Conservation (phyloP, 768 basidiomycete genomes). For the Hypholoma sublateritium region DNA sequence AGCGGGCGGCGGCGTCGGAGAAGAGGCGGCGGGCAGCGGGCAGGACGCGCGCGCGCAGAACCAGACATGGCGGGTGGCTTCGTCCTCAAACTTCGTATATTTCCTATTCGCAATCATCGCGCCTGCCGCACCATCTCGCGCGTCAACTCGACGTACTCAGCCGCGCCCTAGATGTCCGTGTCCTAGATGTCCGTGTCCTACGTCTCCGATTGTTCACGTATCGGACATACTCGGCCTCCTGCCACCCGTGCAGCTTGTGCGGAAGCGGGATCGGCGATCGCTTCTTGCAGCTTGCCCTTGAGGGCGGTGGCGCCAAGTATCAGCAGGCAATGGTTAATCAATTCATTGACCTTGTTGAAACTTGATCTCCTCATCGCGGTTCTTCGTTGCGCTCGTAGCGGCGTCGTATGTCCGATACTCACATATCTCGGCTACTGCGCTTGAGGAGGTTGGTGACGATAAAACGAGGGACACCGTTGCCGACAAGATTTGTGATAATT, state of each 20-base stretch:
- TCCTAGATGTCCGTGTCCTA: slow-evolving; percentile 54
- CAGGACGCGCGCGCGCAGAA: slow-evolving; percentile 31
- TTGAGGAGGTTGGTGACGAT: slow-evolving; percentile 41
- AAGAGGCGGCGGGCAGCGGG: slow-evolving; percentile 30
- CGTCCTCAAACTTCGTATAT: slow-evolving; percentile 8
- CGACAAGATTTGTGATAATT: slow-evolving; percentile 60
- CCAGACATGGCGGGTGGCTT: slow-evolving; percentile 23
- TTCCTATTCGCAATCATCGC: slow-evolving; percentile 10
- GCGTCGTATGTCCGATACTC: no score
- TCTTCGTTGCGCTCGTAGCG: no score
- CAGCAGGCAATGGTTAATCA: no score
- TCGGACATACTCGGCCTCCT: slow-evolving; percentile 92
- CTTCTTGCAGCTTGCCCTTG: no score
- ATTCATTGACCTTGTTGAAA: no score
- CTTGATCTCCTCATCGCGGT: no score
- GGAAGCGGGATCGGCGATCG: slow-evolving; percentile 85
- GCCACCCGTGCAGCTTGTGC: slow-evolving; percentile 90
- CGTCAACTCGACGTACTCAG: slow-evolving; percentile 68
- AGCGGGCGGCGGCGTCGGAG: slow-evolving; percentile 32
- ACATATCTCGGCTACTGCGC: slow-evolving; percentile 30
- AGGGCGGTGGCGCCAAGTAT: no score
- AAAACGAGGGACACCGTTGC: slow-evolving; percentile 53
- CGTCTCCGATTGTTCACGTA: slow-evolving; percentile 86
- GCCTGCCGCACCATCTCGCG: slow-evolving; percentile 59
- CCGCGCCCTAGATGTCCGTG: slow-evolving; percentile 41